Evolutionary conservation across 768 basidiomycete genomes (phyloP).

Genomic region (Dacryopinax primogenitus): DNA sequence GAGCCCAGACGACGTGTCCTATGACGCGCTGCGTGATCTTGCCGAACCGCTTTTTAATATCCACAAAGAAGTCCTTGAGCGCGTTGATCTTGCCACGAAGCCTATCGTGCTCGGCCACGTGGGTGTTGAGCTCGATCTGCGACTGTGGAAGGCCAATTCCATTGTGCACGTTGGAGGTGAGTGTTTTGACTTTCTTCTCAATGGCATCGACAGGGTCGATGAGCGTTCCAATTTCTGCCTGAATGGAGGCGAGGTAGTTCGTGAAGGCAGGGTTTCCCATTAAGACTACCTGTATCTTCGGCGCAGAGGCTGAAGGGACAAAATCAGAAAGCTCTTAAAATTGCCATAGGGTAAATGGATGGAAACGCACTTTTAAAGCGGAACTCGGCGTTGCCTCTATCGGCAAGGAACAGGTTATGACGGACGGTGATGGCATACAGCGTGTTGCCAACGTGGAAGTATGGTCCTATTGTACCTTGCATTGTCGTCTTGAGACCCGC

Average conservation of each 20-base stretch:
- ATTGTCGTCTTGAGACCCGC: too few relatives aligned
- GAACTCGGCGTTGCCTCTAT: too few relatives aligned
- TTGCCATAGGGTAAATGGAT: too few relatives aligned
- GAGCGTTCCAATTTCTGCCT: not conserved
- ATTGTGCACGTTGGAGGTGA: not conserved
- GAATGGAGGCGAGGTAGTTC: not conserved
- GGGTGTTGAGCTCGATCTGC: not conserved
- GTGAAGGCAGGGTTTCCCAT: not conserved
- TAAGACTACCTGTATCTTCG: not conserved
- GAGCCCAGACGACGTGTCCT: not conserved
- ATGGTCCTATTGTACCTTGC: too few relatives aligned
- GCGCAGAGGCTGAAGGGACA: not conserved
- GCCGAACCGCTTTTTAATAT: not conserved
- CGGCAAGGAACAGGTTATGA: too few relatives aligned
- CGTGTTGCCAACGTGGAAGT: too few relatives aligned
- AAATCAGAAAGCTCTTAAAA: not conserved
- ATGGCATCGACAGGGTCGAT: not conserved
- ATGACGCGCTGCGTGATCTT: not conserved
- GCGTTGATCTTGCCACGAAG: not conserved
- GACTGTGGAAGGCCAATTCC: not conserved
- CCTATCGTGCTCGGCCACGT: not conserved
- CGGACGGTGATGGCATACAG: too few relatives aligned
- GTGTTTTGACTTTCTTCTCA: not conserved
- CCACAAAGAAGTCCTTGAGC: not conserved
- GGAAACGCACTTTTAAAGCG: too few relatives aligned